Evolutionary conservation across 805 yeast genomes (phyloP).

Genomic region (Metschnikowia borealis): DNA sequence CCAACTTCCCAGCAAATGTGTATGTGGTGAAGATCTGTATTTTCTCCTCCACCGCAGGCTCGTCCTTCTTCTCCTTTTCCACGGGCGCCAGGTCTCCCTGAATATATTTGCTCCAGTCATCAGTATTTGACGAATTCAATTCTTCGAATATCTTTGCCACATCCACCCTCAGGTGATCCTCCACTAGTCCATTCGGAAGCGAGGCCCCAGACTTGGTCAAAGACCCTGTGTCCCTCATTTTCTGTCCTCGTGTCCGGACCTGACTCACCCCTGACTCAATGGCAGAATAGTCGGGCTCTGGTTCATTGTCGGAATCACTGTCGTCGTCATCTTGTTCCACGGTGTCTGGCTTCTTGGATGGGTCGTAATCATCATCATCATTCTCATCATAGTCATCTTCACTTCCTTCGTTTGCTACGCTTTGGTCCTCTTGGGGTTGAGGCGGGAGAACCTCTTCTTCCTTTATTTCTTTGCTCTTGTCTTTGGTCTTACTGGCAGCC

Average conservation of each 20-base stretch:
- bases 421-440: neutral
- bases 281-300: conserved; percentile 37
- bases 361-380: conserved; percentile 56
- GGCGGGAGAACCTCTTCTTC: neutral
- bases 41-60: conserved; percentile 20
- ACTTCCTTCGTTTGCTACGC: neutral
- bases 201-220: neutral
- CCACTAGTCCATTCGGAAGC: conserved; percentile 10
- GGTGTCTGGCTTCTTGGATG: conserved; percentile 26
- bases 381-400: conserved; percentile 48
- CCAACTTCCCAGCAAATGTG: conserved; percentile 83
- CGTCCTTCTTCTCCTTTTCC: neutral
- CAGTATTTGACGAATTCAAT: conserved; percentile 6
- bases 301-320: conserved; percentile 19
- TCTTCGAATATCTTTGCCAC: conserved; percentile 31
- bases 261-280: conserved; percentile 55
- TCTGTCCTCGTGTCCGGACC: conserved; percentile 65
- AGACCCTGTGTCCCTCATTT: conserved; percentile 36
- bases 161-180: conserved; percentile 24
- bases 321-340: conserved; percentile 8
- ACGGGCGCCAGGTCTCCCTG: conserved; percentile 7
- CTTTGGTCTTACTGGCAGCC: neutral
- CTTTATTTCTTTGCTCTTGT: neutral
- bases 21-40: conserved; percentile 73
- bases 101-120: conserved; percentile 16